Evolutionary conservation across 2,329 filamentous ascomycete genomes (phyloP), one percentile per base, ranked within the genome.

Genomic region (Penicillium sp.): DNA sequence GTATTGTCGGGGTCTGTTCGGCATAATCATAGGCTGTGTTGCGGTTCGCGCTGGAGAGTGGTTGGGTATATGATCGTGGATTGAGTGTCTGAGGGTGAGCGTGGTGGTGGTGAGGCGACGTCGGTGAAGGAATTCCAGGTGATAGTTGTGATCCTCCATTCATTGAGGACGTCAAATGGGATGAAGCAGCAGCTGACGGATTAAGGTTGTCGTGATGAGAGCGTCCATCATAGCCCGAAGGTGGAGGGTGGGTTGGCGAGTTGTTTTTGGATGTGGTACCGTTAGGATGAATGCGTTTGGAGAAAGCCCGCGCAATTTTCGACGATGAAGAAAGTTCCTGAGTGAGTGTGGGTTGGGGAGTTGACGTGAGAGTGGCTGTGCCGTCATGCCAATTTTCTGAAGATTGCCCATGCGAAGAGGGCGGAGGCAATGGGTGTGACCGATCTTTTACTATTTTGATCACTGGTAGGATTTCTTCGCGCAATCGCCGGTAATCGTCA

Each of bases 391-490:
- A 64, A 36, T 49, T 61, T 17, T 73, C 72, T 19, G 55, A 49
- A 6, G 42, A 57, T 54, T 43, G 10, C 1, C 50, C 61, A 13
- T 64, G 61, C 2, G 69, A 62, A n/a, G 78, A 78, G 39, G 78
- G 77, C 49, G 79, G 79, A 35, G 93, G 93, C 23, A 97, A 81
- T 36, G 93, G 93, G 71, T 96, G 91, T 63, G 92, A 90, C 67
- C 89, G 89, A 72, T 97, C 93, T 78, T 97, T 97, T 68, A 88
- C 89, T 70, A 96, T 86, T 61, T 93, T 90, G 69, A 97, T 86
- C 21, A 96, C 88, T 4, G 94, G 93, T 33, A 97, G 82, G 70
- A 97, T 86, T 71, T 99, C 94, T 75, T 97, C 93, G 56, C 94
- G 85, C 62, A 99, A 78, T 65, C 91, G 88, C 66, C 89, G 85